Evolutionary conservation across 768 basidiomycete genomes (phyloP).

Genomic region (Russula sp.): DNA sequence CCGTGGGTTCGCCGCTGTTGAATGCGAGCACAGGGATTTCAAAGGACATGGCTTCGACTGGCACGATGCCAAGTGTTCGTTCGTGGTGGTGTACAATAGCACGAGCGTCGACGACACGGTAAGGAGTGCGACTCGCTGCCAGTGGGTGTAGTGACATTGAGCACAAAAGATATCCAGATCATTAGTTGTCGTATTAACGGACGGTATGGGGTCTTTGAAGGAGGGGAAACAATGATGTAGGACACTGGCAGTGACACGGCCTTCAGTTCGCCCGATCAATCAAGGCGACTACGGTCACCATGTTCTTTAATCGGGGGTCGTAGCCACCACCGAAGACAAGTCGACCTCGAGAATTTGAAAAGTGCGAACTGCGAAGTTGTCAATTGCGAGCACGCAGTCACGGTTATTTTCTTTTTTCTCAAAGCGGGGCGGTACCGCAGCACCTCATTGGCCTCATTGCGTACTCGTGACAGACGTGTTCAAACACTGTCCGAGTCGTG

Average conservation of each 20-base stretch:
- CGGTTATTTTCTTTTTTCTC: constrained; percentile 95
- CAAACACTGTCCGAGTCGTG: too few species aligned
- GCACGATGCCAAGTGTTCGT: constrained; percentile 97
- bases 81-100: constrained; percentile 88
- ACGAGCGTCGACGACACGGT: constrained; percentile 60
- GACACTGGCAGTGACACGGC: constrained; percentile 54
- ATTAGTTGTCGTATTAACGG: constrained; percentile 39
- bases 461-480: too few species aligned
- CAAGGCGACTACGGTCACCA: constrained; percentile 60
- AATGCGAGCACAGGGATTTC: constrained; percentile 89
- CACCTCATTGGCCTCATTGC: too few species aligned
- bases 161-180: constrained; percentile 74
- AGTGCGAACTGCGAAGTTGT: constrained; percentile 73
- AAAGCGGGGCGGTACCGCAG: too few species aligned
- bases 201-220: constrained; percentile 42
- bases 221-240: constrained; percentile 54
- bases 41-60: constrained; percentile 91
- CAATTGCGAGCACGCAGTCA: constrained; percentile 73
- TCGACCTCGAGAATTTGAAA: constrained; percentile 56
- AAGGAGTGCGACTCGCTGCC: constrained; percentile 85
- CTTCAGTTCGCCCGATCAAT: constrained; percentile 57
- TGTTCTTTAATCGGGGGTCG: constrained; percentile 80
- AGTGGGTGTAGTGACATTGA: constrained; percentile 82
- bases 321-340: constrained; percentile 91
- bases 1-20: constrained; percentile 84